Conservation (phyloP, 1,139 yeast species). For the Yamadazyma triangularis region DNA sequence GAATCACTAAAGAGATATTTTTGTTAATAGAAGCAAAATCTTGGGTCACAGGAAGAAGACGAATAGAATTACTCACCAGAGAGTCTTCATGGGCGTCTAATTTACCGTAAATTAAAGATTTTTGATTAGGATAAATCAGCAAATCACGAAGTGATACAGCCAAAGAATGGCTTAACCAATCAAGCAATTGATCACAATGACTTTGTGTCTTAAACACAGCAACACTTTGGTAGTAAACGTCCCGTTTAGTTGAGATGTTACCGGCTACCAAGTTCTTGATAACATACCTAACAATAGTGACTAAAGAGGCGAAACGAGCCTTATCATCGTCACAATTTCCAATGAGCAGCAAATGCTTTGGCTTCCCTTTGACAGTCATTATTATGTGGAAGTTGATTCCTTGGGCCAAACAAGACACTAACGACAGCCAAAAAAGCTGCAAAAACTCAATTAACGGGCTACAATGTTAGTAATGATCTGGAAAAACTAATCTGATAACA, state of each 20-base stretch:
- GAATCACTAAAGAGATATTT: conserved; percentile 26
- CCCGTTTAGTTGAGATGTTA: conserved; percentile 49
- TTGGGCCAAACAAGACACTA: too few relatives aligned
- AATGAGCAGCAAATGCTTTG: background rate
- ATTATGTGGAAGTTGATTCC: too few relatives aligned
- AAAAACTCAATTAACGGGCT: too few relatives aligned
- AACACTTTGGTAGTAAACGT: conserved; percentile 63
- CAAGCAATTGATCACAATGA: conserved; percentile 39
- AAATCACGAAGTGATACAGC: conserved; percentile 24
- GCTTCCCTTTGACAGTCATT: background rate
- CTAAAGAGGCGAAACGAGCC: conserved; percentile 2
- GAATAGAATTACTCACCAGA: conserved; percentile 34
- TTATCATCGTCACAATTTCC: conserved; percentile 1
- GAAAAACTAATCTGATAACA: too few relatives aligned
- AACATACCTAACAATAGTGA: conserved; percentile 2
- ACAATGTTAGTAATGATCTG: too few relatives aligned
- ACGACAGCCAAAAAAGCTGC: too few relatives aligned
- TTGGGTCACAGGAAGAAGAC: background rate
- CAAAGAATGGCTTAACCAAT: conserved; percentile 22
- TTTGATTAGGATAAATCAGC: conserved; percentile 55
- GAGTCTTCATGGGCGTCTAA: conserved; percentile 31
- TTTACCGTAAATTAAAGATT: conserved; percentile 53
- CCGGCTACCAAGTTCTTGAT: conserved; percentile 15
- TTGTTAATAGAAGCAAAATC: conserved; percentile 18
- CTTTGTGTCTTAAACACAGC: conserved; percentile 46